Conservation (phyloP, 2,329 filamentous ascomycete species). For the Sporothrix euskadiensis region DNA sequence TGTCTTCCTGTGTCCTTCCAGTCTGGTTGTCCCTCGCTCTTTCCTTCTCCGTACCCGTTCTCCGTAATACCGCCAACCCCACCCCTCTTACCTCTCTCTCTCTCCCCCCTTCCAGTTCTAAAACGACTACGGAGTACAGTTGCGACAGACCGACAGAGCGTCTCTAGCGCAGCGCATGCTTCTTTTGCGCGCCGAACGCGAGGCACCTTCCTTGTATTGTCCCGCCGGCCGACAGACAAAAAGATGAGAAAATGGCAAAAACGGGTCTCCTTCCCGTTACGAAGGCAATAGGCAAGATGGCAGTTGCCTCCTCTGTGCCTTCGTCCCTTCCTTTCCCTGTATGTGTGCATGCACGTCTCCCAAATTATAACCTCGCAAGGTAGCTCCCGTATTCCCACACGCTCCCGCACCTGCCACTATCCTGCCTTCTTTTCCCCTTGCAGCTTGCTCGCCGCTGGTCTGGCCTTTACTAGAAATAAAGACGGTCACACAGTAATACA, state of each 20-base stretch:
- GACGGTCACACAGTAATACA: constrained; percentile 16
- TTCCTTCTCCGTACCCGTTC: neutral
- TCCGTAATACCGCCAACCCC: constrained; percentile 9
- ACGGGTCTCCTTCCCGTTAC: neutral
- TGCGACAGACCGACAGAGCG: neutral
- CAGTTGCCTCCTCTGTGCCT: neutral
- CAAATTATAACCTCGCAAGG: neutral
- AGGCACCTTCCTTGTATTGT: neutral
- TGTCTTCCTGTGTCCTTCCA: neutral
- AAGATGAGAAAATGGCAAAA: neutral
- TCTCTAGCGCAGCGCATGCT: neutral
- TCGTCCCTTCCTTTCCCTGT: neutral
- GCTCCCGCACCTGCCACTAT: neutral
- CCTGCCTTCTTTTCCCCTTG: neutral
- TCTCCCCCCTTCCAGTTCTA: neutral
- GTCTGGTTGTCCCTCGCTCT: neutral
- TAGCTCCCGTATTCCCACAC: neutral
- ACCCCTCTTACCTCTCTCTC: neutral
- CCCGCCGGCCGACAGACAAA: neutral
- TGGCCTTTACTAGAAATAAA: neutral
- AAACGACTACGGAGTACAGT: neutral
- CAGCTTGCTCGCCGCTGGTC: neutral
- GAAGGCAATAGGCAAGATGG: neutral
- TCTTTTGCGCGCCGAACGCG: neutral
- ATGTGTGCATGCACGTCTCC: neutral